These are phyloP conservation scores for Candida nitratophila DNA, from an alignment of 805 yeast species.

Conservation along the genomic window DNA sequence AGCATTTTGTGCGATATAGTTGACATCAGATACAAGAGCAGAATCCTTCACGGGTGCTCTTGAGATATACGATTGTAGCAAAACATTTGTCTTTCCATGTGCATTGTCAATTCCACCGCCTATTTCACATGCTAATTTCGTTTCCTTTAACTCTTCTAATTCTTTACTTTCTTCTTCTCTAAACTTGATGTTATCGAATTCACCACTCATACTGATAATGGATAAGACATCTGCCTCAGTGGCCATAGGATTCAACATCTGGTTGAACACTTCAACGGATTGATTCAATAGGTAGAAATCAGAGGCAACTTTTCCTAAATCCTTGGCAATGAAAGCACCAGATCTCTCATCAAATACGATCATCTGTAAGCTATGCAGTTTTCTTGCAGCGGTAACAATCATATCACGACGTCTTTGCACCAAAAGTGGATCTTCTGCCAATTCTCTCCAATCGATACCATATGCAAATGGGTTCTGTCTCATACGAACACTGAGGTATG, in stretches of 20 bases:
- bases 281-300: constrained; percentile 85
- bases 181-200: constrained; percentile 82
- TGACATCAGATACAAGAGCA: constrained; percentile 77
- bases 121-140: constrained; percentile 69
- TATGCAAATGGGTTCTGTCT: constrained; percentile 87
- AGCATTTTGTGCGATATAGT: constrained; percentile 93
- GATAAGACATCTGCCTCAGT: constrained; percentile 89
- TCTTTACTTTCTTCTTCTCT: constrained; percentile 85
- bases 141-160: constrained; percentile 51
- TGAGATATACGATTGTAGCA: constrained; percentile 84
- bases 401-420: constrained; percentile 67
- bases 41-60: constrained; percentile 67
- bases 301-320: constrained; percentile 89
- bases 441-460: constrained; percentile 83
- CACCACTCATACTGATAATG: constrained; percentile 86
- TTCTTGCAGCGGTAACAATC: constrained; percentile 72
- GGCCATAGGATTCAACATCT: constrained; percentile 74
- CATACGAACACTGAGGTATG: constrained; percentile 92
- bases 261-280: constrained; percentile 84
- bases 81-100: constrained; percentile 79
- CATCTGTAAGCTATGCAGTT: constrained; percentile 87
- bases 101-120: constrained; percentile 70
- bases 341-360: constrained; percentile 84
- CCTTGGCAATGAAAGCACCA: constrained; percentile 74
- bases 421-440: constrained; percentile 76